phyloP scores from a whole-genome alignment of 2,329 filamentous ascomycete species.

The Cercospora sp. region DNA sequence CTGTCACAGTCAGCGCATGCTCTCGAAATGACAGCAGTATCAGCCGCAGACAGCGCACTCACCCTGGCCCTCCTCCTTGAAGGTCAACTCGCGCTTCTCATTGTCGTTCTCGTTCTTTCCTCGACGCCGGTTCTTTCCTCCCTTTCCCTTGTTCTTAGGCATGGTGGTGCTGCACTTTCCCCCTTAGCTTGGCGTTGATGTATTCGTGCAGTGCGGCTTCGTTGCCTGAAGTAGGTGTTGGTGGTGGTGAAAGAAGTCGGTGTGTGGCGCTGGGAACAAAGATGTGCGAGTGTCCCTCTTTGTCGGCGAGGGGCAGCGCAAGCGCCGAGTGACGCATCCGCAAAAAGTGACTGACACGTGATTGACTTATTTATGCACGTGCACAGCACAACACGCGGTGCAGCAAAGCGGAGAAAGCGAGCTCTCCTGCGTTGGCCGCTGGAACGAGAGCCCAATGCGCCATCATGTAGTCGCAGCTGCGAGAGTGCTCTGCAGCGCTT shows the following conservation, averaged over 20 bases:
- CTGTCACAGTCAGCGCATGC: conserved; percentile 40
- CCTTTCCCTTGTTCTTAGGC: conserved; percentile 99
- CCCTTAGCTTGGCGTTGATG: conserved; percentile 23
- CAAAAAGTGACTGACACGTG: not conserved
- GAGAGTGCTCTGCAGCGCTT: not conserved
- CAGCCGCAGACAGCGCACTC: conserved; percentile 31
- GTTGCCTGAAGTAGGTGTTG: conserved; percentile 25
- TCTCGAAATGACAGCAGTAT: not conserved
- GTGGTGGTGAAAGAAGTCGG: conserved; percentile 4
- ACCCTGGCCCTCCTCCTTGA: conserved; percentile 97
- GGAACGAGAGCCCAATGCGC: not conserved
- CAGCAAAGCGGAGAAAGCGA: not conserved
- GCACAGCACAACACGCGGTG: not conserved
- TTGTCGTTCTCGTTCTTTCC: conserved; percentile 89
- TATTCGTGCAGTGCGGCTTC: conserved; percentile 32
- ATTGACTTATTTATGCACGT: not conserved
- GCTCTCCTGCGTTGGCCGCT: not conserved
- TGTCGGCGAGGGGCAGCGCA: conserved; percentile 4
- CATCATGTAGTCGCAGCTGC: not conserved
- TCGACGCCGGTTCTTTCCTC: conserved; percentile 96
- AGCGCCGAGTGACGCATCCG: conserved; percentile 5
- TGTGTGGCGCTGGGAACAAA: conserved; percentile 12
- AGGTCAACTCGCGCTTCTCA: conserved; percentile 96
- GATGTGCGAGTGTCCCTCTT: conserved; percentile 8
- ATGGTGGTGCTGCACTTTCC: conserved; percentile 52